A percentile compares a stretch with the other conserved stretches of the same genome.
phyloP scores from a whole-genome alignment of 1,284 basidiomycete species.

The Pterula multifida region DNA sequence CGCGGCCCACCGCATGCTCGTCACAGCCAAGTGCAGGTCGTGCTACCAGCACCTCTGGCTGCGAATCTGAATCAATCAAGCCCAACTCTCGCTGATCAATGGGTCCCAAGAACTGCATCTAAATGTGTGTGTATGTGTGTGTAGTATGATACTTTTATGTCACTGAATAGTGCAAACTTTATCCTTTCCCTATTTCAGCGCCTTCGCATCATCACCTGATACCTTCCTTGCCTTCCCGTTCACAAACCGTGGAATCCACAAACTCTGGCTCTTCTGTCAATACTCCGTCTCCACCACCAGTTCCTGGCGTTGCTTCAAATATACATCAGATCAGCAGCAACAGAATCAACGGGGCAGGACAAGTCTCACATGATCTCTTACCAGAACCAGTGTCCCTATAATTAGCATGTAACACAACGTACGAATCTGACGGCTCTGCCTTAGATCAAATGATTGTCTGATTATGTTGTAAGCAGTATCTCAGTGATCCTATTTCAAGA shows the following conservation, averaged over 20 bases:
- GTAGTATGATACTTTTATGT: background rate
- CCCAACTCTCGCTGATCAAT: constrained; percentile 24
- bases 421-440: too few relatives aligned
- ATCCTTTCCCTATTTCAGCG: background rate
- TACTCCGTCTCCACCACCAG: background rate
- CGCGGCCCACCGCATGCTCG: constrained; percentile 39
- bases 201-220: background rate
- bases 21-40: constrained; percentile 43
- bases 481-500: too few relatives aligned
- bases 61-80: constrained; percentile 17
- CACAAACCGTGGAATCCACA: background rate
- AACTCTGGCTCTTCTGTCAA: background rate
- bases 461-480: background rate
- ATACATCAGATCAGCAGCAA: background rate
- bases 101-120: constrained; percentile 22
- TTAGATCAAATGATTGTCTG: background rate
- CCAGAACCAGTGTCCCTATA: too few relatives aligned
- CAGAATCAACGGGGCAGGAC: background rate
- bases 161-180: background rate
- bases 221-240: background rate
- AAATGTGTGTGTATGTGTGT: too few relatives aligned
- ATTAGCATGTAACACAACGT: too few relatives aligned
- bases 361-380: background rate
- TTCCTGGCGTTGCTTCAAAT: background rate
- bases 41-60: constrained; percentile 45